Conservation (phyloP, 83 land plant species). For the Picea abies region DNA sequence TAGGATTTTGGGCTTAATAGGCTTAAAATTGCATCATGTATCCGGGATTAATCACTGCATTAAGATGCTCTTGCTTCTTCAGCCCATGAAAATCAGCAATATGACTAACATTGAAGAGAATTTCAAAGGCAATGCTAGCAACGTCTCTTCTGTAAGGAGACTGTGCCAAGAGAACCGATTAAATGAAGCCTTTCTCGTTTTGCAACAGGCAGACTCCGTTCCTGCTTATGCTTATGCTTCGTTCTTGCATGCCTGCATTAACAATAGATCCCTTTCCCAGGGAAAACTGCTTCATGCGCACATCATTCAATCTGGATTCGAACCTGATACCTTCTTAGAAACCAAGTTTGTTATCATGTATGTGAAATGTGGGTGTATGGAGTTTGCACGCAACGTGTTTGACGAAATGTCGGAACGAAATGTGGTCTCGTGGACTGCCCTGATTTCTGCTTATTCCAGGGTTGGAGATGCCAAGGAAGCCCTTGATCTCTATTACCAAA, state of each 20-base stretch:
- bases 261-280: background rate
- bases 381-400: slow-evolving; percentile 18
- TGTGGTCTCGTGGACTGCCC: slow-evolving; percentile 23
- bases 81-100: no score
- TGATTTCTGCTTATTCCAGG: slow-evolving; percentile 21
- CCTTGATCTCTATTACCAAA: slow-evolving; percentile 4
- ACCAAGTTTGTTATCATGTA: slow-evolving; percentile 7
- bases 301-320: background rate
- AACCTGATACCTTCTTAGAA: background rate
- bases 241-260: background rate
- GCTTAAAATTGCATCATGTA: no score
- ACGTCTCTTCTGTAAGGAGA: background rate
- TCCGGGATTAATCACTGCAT: no score
- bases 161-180: background rate
- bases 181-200: background rate
- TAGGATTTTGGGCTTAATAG: no score
- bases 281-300: background rate
- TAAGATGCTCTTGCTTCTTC: no score
- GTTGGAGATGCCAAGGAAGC: slow-evolving; percentile 13
- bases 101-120: no score
- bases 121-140: no score
- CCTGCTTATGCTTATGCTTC: background rate
- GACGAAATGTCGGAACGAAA: slow-evolving; percentile 14
- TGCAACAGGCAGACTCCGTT: background rate
- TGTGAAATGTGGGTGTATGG: slow-evolving; percentile 9